Percentiles rank a stretch among this genome's conserved stretches.
These are phyloP conservation scores for Clonostachys solani DNA, from an alignment of 2,329 filamentous ascomycete species.

Conservation along the genomic window DNA sequence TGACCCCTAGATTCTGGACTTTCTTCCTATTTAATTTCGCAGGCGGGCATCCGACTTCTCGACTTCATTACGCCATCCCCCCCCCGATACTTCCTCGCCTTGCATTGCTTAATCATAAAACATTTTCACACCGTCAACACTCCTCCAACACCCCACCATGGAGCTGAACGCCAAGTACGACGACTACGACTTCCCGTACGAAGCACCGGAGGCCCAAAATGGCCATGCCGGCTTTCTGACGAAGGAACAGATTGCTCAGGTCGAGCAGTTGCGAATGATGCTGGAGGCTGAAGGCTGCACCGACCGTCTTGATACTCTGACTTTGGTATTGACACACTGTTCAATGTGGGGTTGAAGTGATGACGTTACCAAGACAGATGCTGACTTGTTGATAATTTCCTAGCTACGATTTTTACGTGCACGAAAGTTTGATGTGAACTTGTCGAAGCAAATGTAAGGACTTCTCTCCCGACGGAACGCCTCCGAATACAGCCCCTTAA, in stretches of 20 bases:
- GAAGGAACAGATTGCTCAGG: slow-evolving; percentile 81
- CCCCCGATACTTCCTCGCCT: slow-evolving; percentile 2
- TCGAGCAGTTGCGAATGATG: slow-evolving; percentile 77
- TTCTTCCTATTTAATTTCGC: neutral
- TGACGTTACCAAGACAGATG: slow-evolving; percentile 3
- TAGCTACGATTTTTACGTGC: slow-evolving; percentile 88
- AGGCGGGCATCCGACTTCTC: neutral
- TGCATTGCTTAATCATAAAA: neutral
- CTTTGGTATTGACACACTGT: slow-evolving; percentile 54
- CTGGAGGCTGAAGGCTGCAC: slow-evolving; percentile 81
- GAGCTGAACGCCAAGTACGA: slow-evolving; percentile 87
- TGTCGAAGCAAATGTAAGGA: slow-evolving; percentile 81
- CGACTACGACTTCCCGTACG: slow-evolving; percentile 88
- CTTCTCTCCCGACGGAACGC: neutral
- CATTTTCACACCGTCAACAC: neutral
- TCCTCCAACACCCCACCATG: slow-evolving; percentile 27
- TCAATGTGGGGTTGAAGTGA: neutral
- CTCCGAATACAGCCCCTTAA: slow-evolving; percentile 6
- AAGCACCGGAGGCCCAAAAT: slow-evolving; percentile 61
- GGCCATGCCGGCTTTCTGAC: slow-evolving; percentile 90
- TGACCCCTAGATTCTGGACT: neutral
- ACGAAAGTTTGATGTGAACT: slow-evolving; percentile 87
- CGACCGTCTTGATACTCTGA: slow-evolving; percentile 86
- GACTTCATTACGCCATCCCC: neutral
- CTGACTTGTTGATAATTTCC: slow-evolving; percentile 6